phyloP scores from a whole-genome alignment of 495 filamentous ascomycete genomes.

The Pseudomonodictys pantanalensis region DNA sequence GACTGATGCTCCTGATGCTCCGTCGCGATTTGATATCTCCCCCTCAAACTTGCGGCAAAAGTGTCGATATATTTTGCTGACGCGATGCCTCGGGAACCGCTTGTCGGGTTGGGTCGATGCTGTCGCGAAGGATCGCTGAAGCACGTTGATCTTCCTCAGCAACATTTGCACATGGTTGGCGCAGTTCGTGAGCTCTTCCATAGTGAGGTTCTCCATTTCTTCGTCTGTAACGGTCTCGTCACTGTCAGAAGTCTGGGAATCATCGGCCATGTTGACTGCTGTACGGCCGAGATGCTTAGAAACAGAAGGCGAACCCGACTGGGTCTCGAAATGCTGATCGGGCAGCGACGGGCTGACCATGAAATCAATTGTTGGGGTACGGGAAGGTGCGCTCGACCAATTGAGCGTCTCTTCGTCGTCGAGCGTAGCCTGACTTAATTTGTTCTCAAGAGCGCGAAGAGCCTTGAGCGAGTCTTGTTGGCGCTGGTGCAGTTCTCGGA shows the following conservation, averaged over 20 bases:
- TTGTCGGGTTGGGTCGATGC: not conserved
- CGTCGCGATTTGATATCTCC: not conserved
- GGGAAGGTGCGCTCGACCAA: slow-evolving; percentile 7
- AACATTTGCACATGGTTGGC: slow-evolving; percentile 25
- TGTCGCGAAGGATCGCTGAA: slow-evolving; percentile 10
- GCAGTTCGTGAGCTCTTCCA: slow-evolving; percentile 18
- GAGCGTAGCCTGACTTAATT: slow-evolving; percentile 11
- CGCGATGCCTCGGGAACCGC: not conserved
- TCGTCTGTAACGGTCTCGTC: slow-evolving; percentile 10
- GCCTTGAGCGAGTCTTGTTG: slow-evolving; percentile 24
- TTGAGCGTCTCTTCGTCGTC: slow-evolving; percentile 21
- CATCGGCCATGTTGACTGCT: not conserved
- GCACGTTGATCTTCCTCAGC: slow-evolving; percentile 7
- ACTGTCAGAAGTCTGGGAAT: slow-evolving; percentile 22
- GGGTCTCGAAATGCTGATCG: not conserved
- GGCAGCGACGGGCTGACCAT: not conserved
- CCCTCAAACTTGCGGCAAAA: slow-evolving; percentile 23
- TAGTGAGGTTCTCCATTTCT: slow-evolving; percentile 3
- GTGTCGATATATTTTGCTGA: slow-evolving; percentile 22
- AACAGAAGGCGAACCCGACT: not conserved
- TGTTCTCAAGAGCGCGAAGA: slow-evolving; percentile 15
- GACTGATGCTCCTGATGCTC: no score
- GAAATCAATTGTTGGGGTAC: slow-evolving; percentile 11
- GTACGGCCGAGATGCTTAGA: not conserved
- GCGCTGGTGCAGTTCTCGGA: slow-evolving; percentile 19